Percentiles rank a stretch among this genome's conserved stretches.
These are phyloP conservation scores for Berberis vulgaris DNA, from an alignment of 164 flowering plant species.

Conservation along the genomic window DNA sequence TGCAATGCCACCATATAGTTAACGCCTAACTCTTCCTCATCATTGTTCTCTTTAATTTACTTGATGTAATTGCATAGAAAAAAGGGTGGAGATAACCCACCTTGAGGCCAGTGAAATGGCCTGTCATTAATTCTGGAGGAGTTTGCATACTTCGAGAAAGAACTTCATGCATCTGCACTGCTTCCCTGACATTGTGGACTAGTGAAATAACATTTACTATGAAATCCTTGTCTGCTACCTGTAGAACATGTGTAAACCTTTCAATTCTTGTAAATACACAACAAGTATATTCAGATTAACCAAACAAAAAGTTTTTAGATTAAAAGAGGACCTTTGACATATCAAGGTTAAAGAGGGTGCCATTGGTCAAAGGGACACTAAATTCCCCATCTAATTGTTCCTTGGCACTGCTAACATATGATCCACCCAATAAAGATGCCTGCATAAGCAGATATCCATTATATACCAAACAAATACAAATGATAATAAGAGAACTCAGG, in stretches of 20 bases:
- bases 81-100: conserved; percentile 22
- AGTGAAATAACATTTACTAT: conserved; percentile 36
- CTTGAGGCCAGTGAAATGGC: conserved; percentile 69
- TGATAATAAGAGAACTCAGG: background rate
- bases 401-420: conserved; percentile 39
- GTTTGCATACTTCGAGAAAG: conserved; percentile 20
- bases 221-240: conserved; percentile 65
- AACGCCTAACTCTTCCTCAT: background rate
- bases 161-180: conserved; percentile 43
- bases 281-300: background rate
- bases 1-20: no score
- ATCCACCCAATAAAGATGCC: conserved; percentile 88
- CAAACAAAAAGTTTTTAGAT: background rate
- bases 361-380: conserved; percentile 42
- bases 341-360: conserved; percentile 44
- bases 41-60: background rate
- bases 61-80: background rate
- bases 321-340: conserved; percentile 55
- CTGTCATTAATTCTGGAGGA: conserved; percentile 57
- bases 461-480: conserved; percentile 2
- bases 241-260: conserved; percentile 16
- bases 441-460: conserved; percentile 14
- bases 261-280: no score
- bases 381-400: conserved; percentile 48
- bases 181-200: conserved; percentile 35